Evolutionary conservation across 148 eudicot genomes (phyloP).

Genomic region (Nepenthes mirabilis): DNA sequence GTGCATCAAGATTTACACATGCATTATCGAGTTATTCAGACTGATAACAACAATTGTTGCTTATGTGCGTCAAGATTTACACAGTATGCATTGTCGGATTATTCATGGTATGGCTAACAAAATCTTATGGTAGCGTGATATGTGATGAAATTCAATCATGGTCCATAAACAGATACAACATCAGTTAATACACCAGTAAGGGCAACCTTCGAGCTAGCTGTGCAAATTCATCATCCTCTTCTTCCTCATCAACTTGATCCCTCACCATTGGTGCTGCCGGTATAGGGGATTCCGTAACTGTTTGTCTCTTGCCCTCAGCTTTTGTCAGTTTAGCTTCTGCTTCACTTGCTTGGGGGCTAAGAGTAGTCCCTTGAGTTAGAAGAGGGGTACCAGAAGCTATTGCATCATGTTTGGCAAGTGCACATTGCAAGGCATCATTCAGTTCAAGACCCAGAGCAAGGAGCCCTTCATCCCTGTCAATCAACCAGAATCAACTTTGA

Average conservation of each 20-base stretch:
- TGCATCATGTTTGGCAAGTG: conserved; percentile 82
- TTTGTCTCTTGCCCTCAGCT: conserved; percentile 9
- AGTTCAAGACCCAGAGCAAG: conserved; percentile 82
- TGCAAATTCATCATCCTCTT: conserved; percentile 84
- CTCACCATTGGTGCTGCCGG: conserved; percentile 12
- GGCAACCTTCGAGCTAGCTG: conserved; percentile 67
- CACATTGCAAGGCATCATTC: conserved; percentile 76
- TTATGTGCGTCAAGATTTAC: no score
- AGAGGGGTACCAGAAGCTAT: conserved; percentile 83
- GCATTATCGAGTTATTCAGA: no score
- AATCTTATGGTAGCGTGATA: no score
- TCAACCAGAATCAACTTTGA: conserved; percentile 3
- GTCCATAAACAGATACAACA: background rate
- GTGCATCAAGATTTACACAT: no score
- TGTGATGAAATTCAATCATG: no score
- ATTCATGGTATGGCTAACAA: no score
- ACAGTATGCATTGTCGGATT: no score
- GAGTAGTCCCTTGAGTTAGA: conserved; percentile 26
- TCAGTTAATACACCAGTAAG: background rate
- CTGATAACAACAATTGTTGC: no score
- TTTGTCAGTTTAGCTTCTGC: conserved; percentile 18
- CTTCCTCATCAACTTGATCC: conserved; percentile 39
- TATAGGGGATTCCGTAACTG: conserved; percentile 24
- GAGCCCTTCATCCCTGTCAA: conserved; percentile 77
- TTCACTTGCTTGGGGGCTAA: conserved; percentile 12